Percentiles rank a stretch among this genome's conserved stretches.
Conservation (phyloP, 2,329 filamentous ascomycete species). For the Tolypocladium nubicola region DNA sequence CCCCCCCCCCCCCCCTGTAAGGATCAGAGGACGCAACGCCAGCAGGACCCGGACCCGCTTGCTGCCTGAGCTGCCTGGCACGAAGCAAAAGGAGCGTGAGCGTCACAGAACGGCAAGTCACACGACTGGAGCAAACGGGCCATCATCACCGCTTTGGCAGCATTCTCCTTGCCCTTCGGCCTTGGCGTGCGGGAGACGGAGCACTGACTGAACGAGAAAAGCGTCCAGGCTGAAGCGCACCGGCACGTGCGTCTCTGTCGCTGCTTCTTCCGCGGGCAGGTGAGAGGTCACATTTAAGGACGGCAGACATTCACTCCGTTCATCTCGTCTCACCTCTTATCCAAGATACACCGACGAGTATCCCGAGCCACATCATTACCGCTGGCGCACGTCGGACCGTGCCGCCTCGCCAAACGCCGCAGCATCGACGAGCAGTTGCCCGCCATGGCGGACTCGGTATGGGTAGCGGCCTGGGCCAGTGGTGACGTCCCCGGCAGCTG, state of each 20-base stretch:
- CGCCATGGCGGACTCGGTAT: background rate
- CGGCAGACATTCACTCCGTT: background rate
- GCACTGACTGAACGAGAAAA: background rate
- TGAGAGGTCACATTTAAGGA: background rate
- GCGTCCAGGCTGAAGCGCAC: background rate
- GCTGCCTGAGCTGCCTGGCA: background rate
- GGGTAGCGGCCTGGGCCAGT: background rate
- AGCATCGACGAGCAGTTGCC: background rate
- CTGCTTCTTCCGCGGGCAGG: background rate
- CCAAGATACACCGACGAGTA: background rate
- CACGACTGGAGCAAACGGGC: background rate
- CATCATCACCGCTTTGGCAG: no score
- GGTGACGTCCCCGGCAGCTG: conserved; percentile 1
- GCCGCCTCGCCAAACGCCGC: background rate
- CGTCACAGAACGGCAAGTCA: no score
- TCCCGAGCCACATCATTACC: background rate
- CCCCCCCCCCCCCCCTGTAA: background rate
- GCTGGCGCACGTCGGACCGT: no score
- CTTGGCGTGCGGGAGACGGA: background rate
- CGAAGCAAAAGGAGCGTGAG: no score
- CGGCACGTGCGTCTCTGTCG: background rate
- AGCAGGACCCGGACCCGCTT: background rate
- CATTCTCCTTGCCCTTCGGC: background rate
- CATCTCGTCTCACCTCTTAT: background rate
- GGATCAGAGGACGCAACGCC: background rate